Evolutionary conservation across 2,329 filamentous ascomycete species (phyloP).

Genomic region (Fusarium decemcellulare): DNA sequence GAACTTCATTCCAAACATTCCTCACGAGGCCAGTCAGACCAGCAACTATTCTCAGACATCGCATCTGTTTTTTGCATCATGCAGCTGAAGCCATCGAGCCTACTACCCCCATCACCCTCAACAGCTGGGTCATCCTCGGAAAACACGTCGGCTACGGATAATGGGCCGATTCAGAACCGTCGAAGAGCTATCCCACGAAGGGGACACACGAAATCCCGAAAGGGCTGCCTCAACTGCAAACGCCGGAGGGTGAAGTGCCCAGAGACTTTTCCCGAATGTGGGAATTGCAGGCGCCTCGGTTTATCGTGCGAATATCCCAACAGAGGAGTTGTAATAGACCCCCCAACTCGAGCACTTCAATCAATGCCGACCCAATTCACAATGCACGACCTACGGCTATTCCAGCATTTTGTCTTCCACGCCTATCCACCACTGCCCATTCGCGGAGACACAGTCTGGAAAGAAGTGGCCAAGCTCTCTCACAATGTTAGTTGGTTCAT

Average conservation of each 20-base stretch:
- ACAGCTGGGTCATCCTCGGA: slow-evolving; percentile 5
- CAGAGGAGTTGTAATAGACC: background rate
- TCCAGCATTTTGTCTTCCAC: slow-evolving; percentile 63
- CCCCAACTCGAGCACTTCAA: slow-evolving; percentile 11
- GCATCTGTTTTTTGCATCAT: background rate
- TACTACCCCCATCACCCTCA: slow-evolving; percentile 7
- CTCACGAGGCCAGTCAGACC: background rate
- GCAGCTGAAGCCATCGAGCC: background rate
- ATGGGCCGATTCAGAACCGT: background rate
- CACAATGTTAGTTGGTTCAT: slow-evolving; percentile 47
- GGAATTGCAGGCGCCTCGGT: slow-evolving; percentile 32
- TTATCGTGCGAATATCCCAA: slow-evolving; percentile 33
- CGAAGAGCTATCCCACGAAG: slow-evolving; percentile 21
- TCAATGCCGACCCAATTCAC: slow-evolving; percentile 48
- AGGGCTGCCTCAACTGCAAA: slow-evolving; percentile 41
- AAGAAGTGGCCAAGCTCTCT: slow-evolving; percentile 50
- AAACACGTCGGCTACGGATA: background rate
- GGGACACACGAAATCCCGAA: slow-evolving; percentile 37
- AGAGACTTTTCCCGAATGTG: slow-evolving; percentile 34
- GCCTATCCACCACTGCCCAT: slow-evolving; percentile 57
- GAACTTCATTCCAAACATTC: background rate
- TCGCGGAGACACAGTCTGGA: slow-evolving; percentile 51
- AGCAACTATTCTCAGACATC: background rate
- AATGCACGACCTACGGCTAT: slow-evolving; percentile 62
- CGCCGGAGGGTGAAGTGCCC: slow-evolving; percentile 41